phyloP scores from a whole-genome alignment of 2,329 filamentous ascomycete species.

The Ceratocystis harringtonii region DNA sequence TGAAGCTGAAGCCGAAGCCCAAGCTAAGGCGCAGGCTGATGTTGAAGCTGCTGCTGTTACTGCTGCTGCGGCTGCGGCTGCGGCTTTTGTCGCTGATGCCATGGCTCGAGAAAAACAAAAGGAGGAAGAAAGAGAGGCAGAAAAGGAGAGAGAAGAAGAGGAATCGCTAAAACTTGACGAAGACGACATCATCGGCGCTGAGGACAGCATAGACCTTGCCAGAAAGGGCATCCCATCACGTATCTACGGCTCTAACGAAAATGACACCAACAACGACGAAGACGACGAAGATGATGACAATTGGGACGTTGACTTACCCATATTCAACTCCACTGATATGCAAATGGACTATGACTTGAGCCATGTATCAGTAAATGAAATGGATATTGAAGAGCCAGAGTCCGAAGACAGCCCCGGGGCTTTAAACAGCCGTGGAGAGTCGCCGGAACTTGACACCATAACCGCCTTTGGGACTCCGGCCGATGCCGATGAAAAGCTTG shows the following conservation, averaged over 20 bases:
- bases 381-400: constrained; percentile 6
- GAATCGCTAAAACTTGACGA: neutral
- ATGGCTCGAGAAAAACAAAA: too few relatives aligned
- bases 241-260: neutral
- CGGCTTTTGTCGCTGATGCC: neutral
- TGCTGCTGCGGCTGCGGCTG: neutral
- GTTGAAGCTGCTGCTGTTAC: too few relatives aligned
- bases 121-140: neutral
- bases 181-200: neutral
- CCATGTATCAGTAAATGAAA: neutral
- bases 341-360: constrained; percentile 7
- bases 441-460: neutral
- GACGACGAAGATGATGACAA: constrained; percentile 13
- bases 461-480: neutral
- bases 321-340: constrained; percentile 15
- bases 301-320: constrained; percentile 14
- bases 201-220: neutral
- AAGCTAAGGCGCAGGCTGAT: too few relatives aligned
- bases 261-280: neutral
- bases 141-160: neutral
- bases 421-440: neutral
- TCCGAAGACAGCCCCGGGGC: neutral
- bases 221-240: neutral
- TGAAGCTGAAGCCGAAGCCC: neutral
- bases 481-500: neutral